Evolutionary conservation across 768 basidiomycete genomes (phyloP).

Genomic region (Tephrocybe sp.): DNA sequence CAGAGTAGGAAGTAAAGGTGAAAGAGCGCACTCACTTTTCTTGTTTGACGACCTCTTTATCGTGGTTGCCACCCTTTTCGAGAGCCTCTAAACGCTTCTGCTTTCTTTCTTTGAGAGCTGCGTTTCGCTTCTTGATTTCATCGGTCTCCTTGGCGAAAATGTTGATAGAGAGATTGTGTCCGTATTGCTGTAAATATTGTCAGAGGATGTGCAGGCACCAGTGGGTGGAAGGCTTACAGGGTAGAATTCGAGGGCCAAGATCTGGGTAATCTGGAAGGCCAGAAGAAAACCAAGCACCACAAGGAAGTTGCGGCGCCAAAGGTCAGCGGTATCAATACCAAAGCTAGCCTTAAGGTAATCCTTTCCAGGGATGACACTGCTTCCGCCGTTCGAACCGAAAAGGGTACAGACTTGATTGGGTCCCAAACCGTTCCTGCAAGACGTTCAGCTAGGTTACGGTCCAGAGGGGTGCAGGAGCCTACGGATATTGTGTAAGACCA

Average conservation of each 20-base stretch:
- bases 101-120: conserved; percentile 50
- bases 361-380: conserved; percentile 50
- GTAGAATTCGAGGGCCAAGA: conserved; percentile 62
- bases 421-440: conserved; percentile 44
- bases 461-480: conserved; percentile 22
- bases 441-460: conserved; percentile 10
- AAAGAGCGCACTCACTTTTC: conserved; percentile 4
- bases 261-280: conserved; percentile 67
- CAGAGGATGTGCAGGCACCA: neutral
- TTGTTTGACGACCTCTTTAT: conserved; percentile 4
- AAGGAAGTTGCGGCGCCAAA: conserved; percentile 69
- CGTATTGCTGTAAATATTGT: conserved; percentile 41
- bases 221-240: conserved; percentile 38
- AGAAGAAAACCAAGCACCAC: conserved; percentile 71
- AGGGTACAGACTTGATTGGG: conserved; percentile 79
- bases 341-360: conserved; percentile 61
- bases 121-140: conserved; percentile 55
- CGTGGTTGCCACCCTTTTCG: conserved; percentile 19
- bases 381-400: conserved; percentile 60
- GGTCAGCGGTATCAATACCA: conserved; percentile 42
- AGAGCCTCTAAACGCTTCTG: conserved; percentile 30
- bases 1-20: neutral
- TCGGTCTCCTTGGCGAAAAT: conserved; percentile 59
- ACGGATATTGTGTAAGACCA: conserved; percentile 61
- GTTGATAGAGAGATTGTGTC: conserved; percentile 43